Evolutionary conservation across 2,329 filamentous ascomycete genomes (phyloP).

Genomic region (Ophiostoma perfectum): DNA sequence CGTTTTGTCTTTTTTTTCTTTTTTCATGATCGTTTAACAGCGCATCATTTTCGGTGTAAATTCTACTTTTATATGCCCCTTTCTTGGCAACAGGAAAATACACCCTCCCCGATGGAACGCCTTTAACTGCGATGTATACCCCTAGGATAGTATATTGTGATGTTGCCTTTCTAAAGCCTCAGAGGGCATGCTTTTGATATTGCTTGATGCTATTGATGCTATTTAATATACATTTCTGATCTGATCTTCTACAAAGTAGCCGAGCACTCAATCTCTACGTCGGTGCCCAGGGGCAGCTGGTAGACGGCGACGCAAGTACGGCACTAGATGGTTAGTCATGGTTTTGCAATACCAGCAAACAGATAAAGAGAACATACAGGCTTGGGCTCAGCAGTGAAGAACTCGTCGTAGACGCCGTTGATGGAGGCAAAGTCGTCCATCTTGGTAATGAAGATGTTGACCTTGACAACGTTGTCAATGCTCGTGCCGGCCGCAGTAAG

Average conservation of each 20-base stretch:
- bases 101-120: neutral
- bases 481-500: constrained; percentile 56
- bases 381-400: constrained; percentile 42
- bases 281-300: constrained; percentile 62
- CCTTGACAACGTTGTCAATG: constrained; percentile 58
- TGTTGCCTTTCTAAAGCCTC: neutral
- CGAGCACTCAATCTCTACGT: constrained; percentile 69
- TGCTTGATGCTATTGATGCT: neutral
- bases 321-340: constrained; percentile 31
- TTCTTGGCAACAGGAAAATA: neutral
- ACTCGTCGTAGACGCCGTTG: constrained; percentile 51
- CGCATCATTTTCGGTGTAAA: constrained; percentile 8
- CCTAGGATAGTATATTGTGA: neutral
- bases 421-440: constrained; percentile 60
- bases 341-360: too few relatives aligned
- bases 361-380: constrained; percentile 36
- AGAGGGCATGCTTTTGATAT: neutral
- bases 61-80: neutral
- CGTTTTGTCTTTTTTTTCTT: neutral
- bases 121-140: neutral
- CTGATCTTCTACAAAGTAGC: constrained; percentile 16
- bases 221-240: neutral
- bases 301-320: constrained; percentile 69
- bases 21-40: constrained; percentile 2
- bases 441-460: constrained; percentile 60